These are phyloP conservation scores for Coprinellus micaceus DNA, from an alignment of 768 basidiomycete genomes.

Conservation along the genomic window DNA sequence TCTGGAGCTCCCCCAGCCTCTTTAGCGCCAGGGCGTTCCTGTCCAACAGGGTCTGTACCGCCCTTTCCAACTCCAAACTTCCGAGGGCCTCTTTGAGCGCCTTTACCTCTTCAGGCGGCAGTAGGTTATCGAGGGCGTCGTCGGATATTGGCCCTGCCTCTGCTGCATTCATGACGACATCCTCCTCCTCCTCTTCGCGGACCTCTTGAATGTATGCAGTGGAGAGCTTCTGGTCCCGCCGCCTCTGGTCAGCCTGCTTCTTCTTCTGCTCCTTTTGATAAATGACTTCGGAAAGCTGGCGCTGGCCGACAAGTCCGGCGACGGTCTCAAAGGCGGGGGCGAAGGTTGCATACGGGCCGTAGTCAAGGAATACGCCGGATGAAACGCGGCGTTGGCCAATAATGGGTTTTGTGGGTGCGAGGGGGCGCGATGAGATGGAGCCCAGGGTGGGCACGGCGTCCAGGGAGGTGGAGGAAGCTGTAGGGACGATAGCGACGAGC, in stretches of 20 bases:
- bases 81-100: slow-evolving; percentile 58
- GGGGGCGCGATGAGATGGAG: slow-evolving; percentile 48
- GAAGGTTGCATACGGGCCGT: slow-evolving; percentile 71
- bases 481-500: slow-evolving; percentile 70
- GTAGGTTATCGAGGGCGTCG: slow-evolving; percentile 46
- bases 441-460: slow-evolving; percentile 46
- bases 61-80: slow-evolving; percentile 61
- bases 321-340: slow-evolving; percentile 79
- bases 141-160: slow-evolving; percentile 21
- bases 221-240: slow-evolving; percentile 25
- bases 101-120: slow-evolving; percentile 53
- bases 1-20: slow-evolving; percentile 65
- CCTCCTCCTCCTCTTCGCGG: slow-evolving; percentile 23
- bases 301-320: slow-evolving; percentile 64
- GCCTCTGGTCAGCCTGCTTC: slow-evolving; percentile 24
- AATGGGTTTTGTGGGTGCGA: slow-evolving; percentile 34
- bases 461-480: slow-evolving; percentile 38
- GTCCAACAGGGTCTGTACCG: slow-evolving; percentile 65
- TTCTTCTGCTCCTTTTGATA: slow-evolving; percentile 47
- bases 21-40: slow-evolving; percentile 61
- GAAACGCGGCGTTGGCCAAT: slow-evolving; percentile 53
- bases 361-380: slow-evolving; percentile 72
- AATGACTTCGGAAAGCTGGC: slow-evolving; percentile 56
- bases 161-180: slow-evolving; percentile 14
- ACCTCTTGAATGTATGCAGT: slow-evolving; percentile 19